phyloP scores from a whole-genome alignment of 2,329 filamentous ascomycete species.

The Colletotrichum higginsianum region DNA sequence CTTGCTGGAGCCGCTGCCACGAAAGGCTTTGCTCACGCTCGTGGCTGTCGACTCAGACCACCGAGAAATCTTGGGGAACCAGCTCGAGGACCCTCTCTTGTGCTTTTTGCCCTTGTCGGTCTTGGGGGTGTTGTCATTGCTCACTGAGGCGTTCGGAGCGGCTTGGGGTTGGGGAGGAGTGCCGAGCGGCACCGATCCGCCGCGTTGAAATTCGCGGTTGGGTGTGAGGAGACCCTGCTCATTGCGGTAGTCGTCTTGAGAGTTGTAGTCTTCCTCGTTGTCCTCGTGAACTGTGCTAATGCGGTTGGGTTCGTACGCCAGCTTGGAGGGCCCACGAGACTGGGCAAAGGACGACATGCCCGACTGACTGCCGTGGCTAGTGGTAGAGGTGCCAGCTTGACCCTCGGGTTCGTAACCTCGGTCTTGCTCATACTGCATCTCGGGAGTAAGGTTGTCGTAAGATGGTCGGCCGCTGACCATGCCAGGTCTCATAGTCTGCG shows the following conservation, averaged over 20 bases:
- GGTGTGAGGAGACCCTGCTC: constrained; percentile 68
- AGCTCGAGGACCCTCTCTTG: constrained; percentile 83
- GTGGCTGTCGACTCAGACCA: constrained; percentile 98
- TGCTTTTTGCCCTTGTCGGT: constrained; percentile 87
- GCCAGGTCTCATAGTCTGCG: constrained; percentile 62
- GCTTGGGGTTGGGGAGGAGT: constrained; percentile 70
- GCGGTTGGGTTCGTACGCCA: constrained; percentile 72
- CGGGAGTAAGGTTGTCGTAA: constrained; percentile 77
- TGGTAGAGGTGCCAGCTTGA: constrained; percentile 79
- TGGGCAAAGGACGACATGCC: constrained; percentile 78
- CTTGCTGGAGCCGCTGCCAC: constrained; percentile 72
- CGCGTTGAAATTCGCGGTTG: constrained; percentile 63
- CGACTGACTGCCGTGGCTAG: constrained; percentile 80
- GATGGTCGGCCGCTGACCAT: constrained; percentile 70
- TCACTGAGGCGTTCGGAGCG: constrained; percentile 63
- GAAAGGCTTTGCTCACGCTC: constrained; percentile 84
- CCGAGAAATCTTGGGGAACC: constrained; percentile 92
- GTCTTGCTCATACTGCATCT: constrained; percentile 76
- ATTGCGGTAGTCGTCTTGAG: constrained; percentile 59
- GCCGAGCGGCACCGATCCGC: constrained; percentile 67
- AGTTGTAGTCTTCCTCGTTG: constrained; percentile 81
- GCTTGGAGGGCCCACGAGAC: constrained; percentile 61
- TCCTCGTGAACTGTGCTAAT: constrained; percentile 92
- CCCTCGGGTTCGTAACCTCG: constrained; percentile 88
- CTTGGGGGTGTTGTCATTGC: constrained; percentile 84